A percentile compares a stretch with the other conserved stretches of the same genome.
phyloP scores from a whole-genome alignment of 2,329 filamentous ascomycete species.

The Trichoderma afroharzianum region DNA sequence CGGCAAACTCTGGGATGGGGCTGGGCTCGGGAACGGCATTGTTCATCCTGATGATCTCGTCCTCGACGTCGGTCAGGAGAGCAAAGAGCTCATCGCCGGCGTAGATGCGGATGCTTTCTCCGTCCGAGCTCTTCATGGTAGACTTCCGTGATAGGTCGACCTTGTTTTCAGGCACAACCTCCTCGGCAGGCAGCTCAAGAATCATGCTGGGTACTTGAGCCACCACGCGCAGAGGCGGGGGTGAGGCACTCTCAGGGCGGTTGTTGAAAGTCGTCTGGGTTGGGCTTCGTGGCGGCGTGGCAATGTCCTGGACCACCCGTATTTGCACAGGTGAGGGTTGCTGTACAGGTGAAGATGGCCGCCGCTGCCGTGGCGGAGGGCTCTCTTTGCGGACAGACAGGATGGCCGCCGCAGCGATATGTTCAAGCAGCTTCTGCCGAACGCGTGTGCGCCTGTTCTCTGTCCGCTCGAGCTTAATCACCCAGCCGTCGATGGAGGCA shows the following conservation, averaged over 20 bases:
- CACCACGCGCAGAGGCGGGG: conserved; percentile 50
- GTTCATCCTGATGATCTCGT: conserved; percentile 38
- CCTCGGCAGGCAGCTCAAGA: conserved; percentile 48
- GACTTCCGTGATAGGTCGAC: conserved; percentile 24
- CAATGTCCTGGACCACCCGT: conserved; percentile 41
- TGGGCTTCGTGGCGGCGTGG: conserved; percentile 58
- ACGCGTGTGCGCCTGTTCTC: conserved; percentile 74
- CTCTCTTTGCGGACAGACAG: conserved; percentile 34
- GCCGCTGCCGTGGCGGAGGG: background rate
- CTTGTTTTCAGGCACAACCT: conserved; percentile 29
- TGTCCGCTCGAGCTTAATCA: conserved; percentile 72
- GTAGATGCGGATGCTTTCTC: conserved; percentile 66
- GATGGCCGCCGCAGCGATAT: conserved; percentile 68
- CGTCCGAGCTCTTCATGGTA: conserved; percentile 37
- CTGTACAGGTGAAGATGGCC: background rate
- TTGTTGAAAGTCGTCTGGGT: conserved; percentile 39
- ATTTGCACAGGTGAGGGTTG: conserved; percentile 31
- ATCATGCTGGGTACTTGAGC: conserved; percentile 56
- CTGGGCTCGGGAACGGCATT: conserved; percentile 20
- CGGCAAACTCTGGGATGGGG: background rate
- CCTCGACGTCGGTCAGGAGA: conserved; percentile 63
- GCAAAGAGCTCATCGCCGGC: conserved; percentile 65
- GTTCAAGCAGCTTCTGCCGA: conserved; percentile 76
- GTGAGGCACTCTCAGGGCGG: conserved; percentile 37
- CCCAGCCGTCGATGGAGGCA: conserved; percentile 75